Base-by-base conservation (phyloP, 2,329 filamentous ascomycete genomes). In the Epichloe baconii region DNA sequence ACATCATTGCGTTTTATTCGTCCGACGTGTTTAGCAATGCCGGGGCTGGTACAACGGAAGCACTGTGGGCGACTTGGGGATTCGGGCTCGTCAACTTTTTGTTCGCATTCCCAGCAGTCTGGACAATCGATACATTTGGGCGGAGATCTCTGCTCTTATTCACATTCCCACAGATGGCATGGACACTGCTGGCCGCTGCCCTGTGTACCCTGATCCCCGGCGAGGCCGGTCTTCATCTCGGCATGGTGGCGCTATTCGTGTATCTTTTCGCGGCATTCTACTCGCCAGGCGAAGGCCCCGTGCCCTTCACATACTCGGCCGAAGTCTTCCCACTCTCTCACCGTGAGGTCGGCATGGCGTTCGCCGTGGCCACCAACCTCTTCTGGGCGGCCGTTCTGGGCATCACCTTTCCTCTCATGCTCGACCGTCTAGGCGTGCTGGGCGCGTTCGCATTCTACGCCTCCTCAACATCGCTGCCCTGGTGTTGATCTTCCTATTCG, bases 1-100 rank as follows among this genome's bases (percentile, higher is more conserved):
- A 87, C 62, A 85, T 88, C 52, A 84, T 88, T 51, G 82, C 84
- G 1, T 88, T 88, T 64, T 88, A 89, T 66, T 84, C 79, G 0
- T 82, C 80, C 0, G 82, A 80, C 5, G 71, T 82, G 15, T 82
- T 82, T 59, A 58, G 64, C 35, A 64, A 82, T 1, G 76, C 82
- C 2, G 81, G 81, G 4, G 78, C 79, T 37, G 65, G 53, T 42
- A 64, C 72, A 1, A 76, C 75, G 45, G 67, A 76, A 36, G 80
- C 85, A 57, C 71, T 82, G n/a, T 64, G 79, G 17, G 77, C 75
- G 0, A 78, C 77, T 0, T 75, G 74, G 58, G 78, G 78, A 0
- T 81, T 80, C 53, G 79, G 79, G 3, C 63, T 80, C 0, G 69
- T 79, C 50, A 80, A 76, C 55, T 80, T 80, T 55, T 44, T 79